Evolutionary conservation across 2,329 filamentous ascomycete species (phyloP), one percentile per base, ranked within the genome.

Genomic region (Ampelomyces quisqualis): DNA sequence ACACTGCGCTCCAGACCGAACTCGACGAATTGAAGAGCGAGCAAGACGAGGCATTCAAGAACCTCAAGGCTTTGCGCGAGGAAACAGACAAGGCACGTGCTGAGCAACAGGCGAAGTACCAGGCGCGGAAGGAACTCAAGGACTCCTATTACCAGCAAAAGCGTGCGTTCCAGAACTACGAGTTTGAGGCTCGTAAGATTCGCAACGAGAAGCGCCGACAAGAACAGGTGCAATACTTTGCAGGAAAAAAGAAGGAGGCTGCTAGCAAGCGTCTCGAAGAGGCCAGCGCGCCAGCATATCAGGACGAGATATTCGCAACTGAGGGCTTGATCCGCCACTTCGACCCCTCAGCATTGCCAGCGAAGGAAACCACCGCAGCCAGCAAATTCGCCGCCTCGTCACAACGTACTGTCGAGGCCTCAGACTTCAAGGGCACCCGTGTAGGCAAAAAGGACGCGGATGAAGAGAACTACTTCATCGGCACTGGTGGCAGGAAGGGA

Each of bases 301-400:
- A 88, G 32, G 89, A 96, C 58, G 90, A 98, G 75, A 95, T 98
- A 63, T 81, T 90, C 60, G 86, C 86, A 38, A 88, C 89, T 49
- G 88, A 93, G 73, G 86, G 84, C 66, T 78, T 98, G 31, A 87
- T 97, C 57, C 84, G 85, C 56, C 91, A 91, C 78, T 91, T 97
- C 56, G 90, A 97, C 69, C 91, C 91, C 2, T 80, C 81, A 44
- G 72, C 75, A 24, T 69, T 73, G 19, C 71, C 76, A 21, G 76
- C 78, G 65, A 88, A 86, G 72, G 88, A 86, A 74, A 80, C 62
- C 2, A 53, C 67, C 13, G 68, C 70, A 31, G 77, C 83, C 52
- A 84, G 84, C 67, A 84, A 86, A 62, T 86, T 95, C 40, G 63
- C 64, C 64, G 82, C 84, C 39, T 90, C 91, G 38, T 78, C 86